Evolutionary conservation across 106 monocot genomes (phyloP), one percentile per base, ranked within the genome.

Genomic region (Gastrodia elata): DNA sequence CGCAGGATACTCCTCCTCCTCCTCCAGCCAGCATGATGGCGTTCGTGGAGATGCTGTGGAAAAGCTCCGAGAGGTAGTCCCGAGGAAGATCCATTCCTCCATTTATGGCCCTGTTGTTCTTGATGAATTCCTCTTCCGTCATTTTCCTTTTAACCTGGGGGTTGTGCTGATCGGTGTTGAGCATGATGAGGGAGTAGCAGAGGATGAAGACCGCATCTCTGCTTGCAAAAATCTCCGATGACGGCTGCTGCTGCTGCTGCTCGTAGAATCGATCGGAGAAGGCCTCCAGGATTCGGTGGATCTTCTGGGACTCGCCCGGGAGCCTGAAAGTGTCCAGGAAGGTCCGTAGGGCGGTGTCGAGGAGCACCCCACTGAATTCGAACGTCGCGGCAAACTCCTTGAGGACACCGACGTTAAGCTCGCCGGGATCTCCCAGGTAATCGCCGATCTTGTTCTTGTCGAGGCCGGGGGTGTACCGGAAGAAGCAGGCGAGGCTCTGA

Each of bases 111-210:
- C 93, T 65, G 79, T 98, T 98, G 79, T 98, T 98, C 74, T 86
- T 79, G 55, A 98, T 93, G 70, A 98, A 98, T 70, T 98, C 97
- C 38, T 98, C 97, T 42, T 90, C 90, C 0, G 97, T 91, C 97
- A 98, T 98, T 80, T 93, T 98, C 83, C 91, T 98, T 86, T 91
- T 98, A 24, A 98, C 97, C 69, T 96, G 96, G 0, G 88, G 83
- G 56, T 93, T 98, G 81, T 98, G 97, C 71, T 93, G 97, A 22
- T 77, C 77, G 2, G 77, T 77, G 44, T 77, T 77, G 61, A 77
- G 77, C 77, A 77, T 77, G 14, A 98, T 98, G 65, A 95, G 81
- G 0, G 96, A 90, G 83, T 93, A 98, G 73, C 88, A 93, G 24
- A 93, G 81, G 28, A 93, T 82, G 77, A 84, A 79, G 2, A 87